Percentiles rank a stretch among this genome's conserved stretches.
These are phyloP conservation scores for Candolleomyces efflorescens DNA, from an alignment of 768 basidiomycete genomes.

Conservation along the genomic window DNA sequence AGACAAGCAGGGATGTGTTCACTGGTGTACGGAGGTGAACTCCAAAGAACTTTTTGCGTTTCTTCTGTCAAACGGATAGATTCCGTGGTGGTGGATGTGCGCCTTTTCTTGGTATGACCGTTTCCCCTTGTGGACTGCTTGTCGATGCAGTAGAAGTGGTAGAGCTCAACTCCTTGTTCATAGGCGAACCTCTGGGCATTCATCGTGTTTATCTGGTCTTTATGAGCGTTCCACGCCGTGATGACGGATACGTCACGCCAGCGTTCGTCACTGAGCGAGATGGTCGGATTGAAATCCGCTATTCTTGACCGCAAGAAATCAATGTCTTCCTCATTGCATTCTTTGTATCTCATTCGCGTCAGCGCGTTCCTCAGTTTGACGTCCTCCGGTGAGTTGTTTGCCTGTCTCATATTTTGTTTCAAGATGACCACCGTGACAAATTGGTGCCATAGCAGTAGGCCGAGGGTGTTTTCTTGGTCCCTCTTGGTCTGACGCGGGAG, in stretches of 20 bases:
- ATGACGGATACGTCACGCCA: slow-evolving; percentile 36
- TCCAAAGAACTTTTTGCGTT: slow-evolving; percentile 13
- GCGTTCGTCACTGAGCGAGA: background rate
- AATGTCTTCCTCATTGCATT: slow-evolving; percentile 23
- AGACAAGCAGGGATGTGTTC: slow-evolving; percentile 23
- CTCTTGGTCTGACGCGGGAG: background rate
- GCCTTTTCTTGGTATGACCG: background rate
- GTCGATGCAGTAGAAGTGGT: slow-evolving; percentile 24
- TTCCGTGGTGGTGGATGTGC: too few species aligned
- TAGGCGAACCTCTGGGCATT: slow-evolving; percentile 27
- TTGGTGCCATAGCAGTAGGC: slow-evolving; percentile 29
- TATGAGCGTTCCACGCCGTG: slow-evolving; percentile 29
- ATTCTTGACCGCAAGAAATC: slow-evolving; percentile 23
- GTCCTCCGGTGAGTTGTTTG: slow-evolving; percentile 22
- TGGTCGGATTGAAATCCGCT: background rate
- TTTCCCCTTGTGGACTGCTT: background rate
- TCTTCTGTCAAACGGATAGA: background rate
- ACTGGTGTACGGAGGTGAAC: slow-evolving; percentile 9
- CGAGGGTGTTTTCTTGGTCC: slow-evolving; percentile 19
- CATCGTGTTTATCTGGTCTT: slow-evolving; percentile 18
- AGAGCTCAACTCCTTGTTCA: slow-evolving; percentile 22
- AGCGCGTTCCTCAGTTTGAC: slow-evolving; percentile 20
- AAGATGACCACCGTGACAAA: slow-evolving; percentile 31
- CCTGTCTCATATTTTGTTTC: slow-evolving; percentile 29
- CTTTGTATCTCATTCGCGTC: slow-evolving; percentile 29